Percentiles rank a stretch among this genome's conserved stretches.
phyloP scores from a whole-genome alignment of 208 protist species.

The Trypanosoma conorhini region DNA sequence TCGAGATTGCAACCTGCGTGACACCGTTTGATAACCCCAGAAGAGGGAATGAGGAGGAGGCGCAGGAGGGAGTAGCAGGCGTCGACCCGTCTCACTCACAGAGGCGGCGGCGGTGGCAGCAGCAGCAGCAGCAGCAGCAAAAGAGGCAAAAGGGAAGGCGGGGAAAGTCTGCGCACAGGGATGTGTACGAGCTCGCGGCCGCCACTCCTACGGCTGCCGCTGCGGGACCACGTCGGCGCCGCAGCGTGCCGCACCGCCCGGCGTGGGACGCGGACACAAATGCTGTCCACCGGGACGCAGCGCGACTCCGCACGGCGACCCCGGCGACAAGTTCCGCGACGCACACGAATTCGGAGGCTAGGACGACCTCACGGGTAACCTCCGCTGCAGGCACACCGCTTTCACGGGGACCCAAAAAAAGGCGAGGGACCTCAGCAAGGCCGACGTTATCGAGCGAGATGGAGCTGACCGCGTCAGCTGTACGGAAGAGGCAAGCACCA shows the following conservation, averaged over 20 bases:
- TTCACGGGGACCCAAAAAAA: background rate
- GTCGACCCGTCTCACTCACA: too few relatives aligned
- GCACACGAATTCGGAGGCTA: background rate
- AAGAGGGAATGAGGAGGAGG: background rate
- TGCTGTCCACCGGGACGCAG: background rate
- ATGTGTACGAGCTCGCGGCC: background rate
- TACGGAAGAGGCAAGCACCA: background rate
- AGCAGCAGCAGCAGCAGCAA: background rate
- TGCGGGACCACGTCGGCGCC: background rate
- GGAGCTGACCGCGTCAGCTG: background rate
- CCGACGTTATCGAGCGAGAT: background rate
- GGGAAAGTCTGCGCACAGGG: slow-evolving; percentile 1
- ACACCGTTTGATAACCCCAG: background rate
- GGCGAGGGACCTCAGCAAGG: background rate
- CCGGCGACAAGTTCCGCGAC: background rate
- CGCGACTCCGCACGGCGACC: background rate
- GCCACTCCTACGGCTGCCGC: background rate
- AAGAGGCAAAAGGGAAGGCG: background rate
- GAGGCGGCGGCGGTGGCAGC: background rate
- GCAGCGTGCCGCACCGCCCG: background rate
- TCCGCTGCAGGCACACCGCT: background rate
- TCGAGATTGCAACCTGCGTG: slow-evolving; percentile 38
- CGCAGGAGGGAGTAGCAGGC: background rate
- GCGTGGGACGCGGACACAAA: slow-evolving; percentile 4
- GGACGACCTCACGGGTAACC: background rate